Conservation (phyloP, 1,284 basidiomycete genomes). For the Austropuccinia psidii region DNA sequence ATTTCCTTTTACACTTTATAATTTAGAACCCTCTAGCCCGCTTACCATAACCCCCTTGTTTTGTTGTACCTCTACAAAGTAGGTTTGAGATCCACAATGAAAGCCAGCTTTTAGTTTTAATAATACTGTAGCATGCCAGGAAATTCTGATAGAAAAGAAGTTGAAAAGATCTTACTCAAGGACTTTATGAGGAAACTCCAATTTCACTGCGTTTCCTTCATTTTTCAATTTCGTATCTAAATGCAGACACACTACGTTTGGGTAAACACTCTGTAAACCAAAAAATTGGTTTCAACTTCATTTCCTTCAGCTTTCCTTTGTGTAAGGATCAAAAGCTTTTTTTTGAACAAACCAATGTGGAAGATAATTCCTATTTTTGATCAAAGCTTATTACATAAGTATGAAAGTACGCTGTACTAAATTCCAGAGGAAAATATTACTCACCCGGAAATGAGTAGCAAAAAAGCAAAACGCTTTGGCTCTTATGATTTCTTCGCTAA, state of each 20-base stretch:
- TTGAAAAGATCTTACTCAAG: constrained; percentile 3
- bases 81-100: neutral
- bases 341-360: constrained; percentile 8
- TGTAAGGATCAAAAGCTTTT: neutral
- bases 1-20: neutral
- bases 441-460: constrained; percentile 34
- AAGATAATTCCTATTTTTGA: constrained; percentile 17
- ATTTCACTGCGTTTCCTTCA: constrained; percentile 3
- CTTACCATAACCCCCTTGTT: constrained; percentile 29
- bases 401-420: neutral
- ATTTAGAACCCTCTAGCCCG: neutral
- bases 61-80: constrained; percentile 8
- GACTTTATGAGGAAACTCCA: constrained; percentile 35
- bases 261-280: constrained; percentile 28
- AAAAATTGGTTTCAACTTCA: neutral
- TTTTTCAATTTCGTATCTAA: constrained; percentile 31
- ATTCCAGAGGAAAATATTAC: neutral
- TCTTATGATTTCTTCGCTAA: constrained; percentile 72
- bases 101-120: neutral
- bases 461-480: constrained; percentile 32
- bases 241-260: constrained; percentile 34
- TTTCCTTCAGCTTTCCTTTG: neutral
- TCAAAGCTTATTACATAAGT: neutral
- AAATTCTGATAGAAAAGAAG: neutral
- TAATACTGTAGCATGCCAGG: neutral